phyloP scores from a whole-genome alignment of 1,139 yeast genomes.

The Kodamaea fungicola region DNA sequence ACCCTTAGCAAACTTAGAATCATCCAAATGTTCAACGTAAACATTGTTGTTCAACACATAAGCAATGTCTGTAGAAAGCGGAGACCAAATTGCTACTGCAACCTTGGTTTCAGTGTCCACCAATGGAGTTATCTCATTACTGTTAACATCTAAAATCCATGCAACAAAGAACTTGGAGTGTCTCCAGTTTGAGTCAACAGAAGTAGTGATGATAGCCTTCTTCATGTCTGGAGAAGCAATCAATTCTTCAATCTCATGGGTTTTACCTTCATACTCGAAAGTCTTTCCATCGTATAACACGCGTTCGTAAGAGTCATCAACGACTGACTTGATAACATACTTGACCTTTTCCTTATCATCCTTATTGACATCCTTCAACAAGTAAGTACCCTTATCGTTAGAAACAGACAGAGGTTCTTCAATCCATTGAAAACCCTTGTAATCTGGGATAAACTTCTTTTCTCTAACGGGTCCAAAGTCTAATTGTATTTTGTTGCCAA shows the following conservation, averaged over 20 bases:
- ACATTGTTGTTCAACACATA: conserved; percentile 38
- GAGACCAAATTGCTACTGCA: conserved; percentile 24
- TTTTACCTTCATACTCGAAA: conserved; percentile 35
- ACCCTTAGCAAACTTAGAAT: conserved; percentile 3
- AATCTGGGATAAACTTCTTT: conserved; percentile 48
- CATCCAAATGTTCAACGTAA: conserved; percentile 23
- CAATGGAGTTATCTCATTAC: conserved; percentile 15
- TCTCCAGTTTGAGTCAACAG: conserved; percentile 48
- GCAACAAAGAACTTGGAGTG: conserved; percentile 39
- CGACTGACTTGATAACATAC: conserved; percentile 47
- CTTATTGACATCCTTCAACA: conserved; percentile 28
- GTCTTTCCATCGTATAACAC: conserved; percentile 48
- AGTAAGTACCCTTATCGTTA: conserved; percentile 55
- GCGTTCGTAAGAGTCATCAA: conserved; percentile 43
- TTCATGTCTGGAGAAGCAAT: conserved; percentile 64
- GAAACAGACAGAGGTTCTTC: conserved; percentile 41
- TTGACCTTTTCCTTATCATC: conserved; percentile 20
- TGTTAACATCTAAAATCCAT: conserved; percentile 31
- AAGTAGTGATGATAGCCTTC: conserved; percentile 52
- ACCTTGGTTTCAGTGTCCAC: conserved; percentile 14
- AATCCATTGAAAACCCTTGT: conserved; percentile 65
- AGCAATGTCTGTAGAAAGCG: conserved; percentile 32
- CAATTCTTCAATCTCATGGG: conserved; percentile 49
- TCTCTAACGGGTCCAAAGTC: conserved; percentile 39
- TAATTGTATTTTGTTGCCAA: conserved; percentile 26